Evolutionary conservation across 176 grass and related monocot genomes (phyloP).

Genomic region (Neostapfia colusana): DNA sequence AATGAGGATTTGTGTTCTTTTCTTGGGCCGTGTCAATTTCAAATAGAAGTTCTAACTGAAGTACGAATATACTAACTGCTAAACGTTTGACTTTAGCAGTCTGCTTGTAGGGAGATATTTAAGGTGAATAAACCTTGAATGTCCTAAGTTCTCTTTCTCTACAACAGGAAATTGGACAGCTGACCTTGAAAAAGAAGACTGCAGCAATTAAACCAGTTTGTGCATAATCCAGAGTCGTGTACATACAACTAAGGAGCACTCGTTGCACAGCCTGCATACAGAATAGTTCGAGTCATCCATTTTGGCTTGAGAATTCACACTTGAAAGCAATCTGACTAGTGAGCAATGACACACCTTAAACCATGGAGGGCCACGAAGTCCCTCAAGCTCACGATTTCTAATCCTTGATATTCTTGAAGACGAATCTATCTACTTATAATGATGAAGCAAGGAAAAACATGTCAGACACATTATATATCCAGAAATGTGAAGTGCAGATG

Average conservation of each 20-base stretch:
- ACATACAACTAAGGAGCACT: slow-evolving; percentile 68
- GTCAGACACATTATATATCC: slow-evolving; percentile 32
- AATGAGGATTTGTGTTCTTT: not conserved
- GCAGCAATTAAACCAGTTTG: slow-evolving; percentile 91
- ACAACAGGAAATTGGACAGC: slow-evolving; percentile 18
- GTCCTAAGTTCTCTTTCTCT: slow-evolving; percentile 18
- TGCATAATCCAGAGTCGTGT: slow-evolving; percentile 91
- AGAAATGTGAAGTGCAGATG: not conserved
- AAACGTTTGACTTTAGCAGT: too few relatives aligned
- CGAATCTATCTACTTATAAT: slow-evolving; percentile 86
- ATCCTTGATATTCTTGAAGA: slow-evolving; percentile 96
- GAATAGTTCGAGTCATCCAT: slow-evolving; percentile 8
- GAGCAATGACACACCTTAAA: slow-evolving; percentile 64
- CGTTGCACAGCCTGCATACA: slow-evolving; percentile 73
- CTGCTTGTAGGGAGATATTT: too few relatives aligned
- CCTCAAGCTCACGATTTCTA: slow-evolving; percentile 83
- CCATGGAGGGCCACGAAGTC: slow-evolving; percentile 84
- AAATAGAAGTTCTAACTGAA: too few relatives aligned
- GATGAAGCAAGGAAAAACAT: slow-evolving; percentile 21
- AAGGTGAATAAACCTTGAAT: not conserved
- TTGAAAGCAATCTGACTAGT: slow-evolving; percentile 17
- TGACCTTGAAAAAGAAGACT: slow-evolving; percentile 99
- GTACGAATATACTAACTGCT: too few relatives aligned
- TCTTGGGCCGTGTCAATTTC: too few relatives aligned
- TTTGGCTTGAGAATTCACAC: slow-evolving; percentile 2